These are phyloP conservation scores for Porogramme epimiltina DNA, from an alignment of 1,284 basidiomycete genomes.

Conservation along the genomic window DNA sequence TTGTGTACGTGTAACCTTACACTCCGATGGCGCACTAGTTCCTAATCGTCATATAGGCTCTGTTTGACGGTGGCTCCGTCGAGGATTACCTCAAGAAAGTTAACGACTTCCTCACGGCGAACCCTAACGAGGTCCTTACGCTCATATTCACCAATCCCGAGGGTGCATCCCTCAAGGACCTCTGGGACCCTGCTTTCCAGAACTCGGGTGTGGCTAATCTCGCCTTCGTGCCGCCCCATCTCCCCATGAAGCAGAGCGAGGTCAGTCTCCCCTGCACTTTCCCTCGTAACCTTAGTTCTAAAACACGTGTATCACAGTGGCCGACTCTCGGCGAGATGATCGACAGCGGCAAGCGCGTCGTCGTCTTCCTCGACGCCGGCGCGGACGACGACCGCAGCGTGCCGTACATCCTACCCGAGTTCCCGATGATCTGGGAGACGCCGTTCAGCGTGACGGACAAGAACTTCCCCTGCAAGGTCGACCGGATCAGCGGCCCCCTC, in stretches of 20 bases:
- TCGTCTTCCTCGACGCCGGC: conserved; percentile 72
- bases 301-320: conserved; percentile 45
- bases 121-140: conserved; percentile 77
- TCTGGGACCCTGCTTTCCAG: conserved; percentile 63
- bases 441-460: conserved; percentile 64
- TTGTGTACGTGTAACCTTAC: conserved; percentile 26
- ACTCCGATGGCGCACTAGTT: neutral
- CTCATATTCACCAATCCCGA: conserved; percentile 76
- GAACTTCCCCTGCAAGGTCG: conserved; percentile 71
- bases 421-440: conserved; percentile 77
- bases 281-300: neutral
- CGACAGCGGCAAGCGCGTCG: conserved; percentile 61
- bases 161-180: conserved; percentile 46
- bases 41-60: conserved; percentile 26
- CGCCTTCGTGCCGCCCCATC: conserved; percentile 59
- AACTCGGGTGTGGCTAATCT: conserved; percentile 55
- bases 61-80: conserved; percentile 70
- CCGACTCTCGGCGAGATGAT: conserved; percentile 77
- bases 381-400: conserved; percentile 45
- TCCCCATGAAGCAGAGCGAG: conserved; percentile 49
- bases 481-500: conserved; percentile 60
- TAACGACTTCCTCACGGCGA: conserved; percentile 57
- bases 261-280: conserved; percentile 11
- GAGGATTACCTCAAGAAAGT: conserved; percentile 31
- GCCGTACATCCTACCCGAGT: conserved; percentile 68